These are phyloP conservation scores for Leucosporidium scottii DNA, from an alignment of 768 basidiomycete genomes.

Conservation along the genomic window DNA sequence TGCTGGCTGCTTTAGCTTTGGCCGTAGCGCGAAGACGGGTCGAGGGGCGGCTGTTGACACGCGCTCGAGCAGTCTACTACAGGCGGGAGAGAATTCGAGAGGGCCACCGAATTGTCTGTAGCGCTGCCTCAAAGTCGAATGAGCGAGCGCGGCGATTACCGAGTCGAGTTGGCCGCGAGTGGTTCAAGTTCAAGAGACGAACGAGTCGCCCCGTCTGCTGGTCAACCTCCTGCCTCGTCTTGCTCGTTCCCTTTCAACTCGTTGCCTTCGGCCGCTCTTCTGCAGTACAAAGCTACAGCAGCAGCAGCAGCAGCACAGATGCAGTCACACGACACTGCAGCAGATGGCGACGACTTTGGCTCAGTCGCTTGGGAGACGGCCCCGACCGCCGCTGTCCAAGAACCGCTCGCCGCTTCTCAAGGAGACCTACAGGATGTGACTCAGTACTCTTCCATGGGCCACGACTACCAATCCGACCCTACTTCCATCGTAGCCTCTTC, in stretches of 20 bases:
- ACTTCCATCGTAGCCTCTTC: not conserved
- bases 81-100: not conserved
- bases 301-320: too few relatives aligned
- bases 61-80: not conserved
- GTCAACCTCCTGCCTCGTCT: not conserved
- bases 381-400: not conserved
- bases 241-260: not conserved
- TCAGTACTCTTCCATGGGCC: not conserved
- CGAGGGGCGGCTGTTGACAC: not conserved
- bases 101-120: not conserved
- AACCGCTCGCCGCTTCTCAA: not conserved
- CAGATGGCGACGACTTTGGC: slow-evolving; percentile 4
- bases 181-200: not conserved
- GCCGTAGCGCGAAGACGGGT: not conserved
- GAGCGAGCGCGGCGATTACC: too few relatives aligned
- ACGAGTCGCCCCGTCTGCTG: not conserved
- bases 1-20: not conserved
- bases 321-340: not conserved
- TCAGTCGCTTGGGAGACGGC: slow-evolving; percentile 23
- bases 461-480: not conserved
- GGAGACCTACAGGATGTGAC: not conserved
- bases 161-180: not conserved
- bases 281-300: too few relatives aligned
- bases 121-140: not conserved
- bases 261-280: not conserved